These are phyloP conservation scores for Beta lomatogona DNA, from an alignment of 179 eudicot species.

Conservation along the genomic window DNA sequence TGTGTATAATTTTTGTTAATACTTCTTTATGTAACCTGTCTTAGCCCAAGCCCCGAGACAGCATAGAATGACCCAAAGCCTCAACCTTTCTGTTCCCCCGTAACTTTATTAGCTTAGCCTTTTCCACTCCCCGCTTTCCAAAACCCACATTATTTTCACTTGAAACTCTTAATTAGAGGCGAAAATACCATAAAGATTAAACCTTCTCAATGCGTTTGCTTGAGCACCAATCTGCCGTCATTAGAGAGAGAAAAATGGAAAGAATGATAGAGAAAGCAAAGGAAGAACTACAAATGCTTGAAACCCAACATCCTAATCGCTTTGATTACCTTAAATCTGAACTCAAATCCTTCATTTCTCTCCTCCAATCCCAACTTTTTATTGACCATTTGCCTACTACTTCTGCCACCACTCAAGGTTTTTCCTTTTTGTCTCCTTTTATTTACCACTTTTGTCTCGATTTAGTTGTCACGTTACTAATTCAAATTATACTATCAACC, in stretches of 20 bases:
- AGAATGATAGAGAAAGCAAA: conserved; percentile 46
- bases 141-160: neutral
- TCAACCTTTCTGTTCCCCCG: neutral
- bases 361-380: conserved; percentile 21
- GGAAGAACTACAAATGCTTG: conserved; percentile 46
- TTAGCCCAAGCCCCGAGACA: neutral
- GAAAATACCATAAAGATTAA: too few relatives aligned
- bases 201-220: neutral
- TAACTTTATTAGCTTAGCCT: neutral
- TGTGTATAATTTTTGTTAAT: neutral
- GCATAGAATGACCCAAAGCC: conserved; percentile 21
- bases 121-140: neutral
- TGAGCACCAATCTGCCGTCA: neutral
- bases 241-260: conserved; percentile 13
- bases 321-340: conserved; percentile 54
- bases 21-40: neutral
- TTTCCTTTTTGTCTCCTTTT: neutral
- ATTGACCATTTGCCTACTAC: conserved; percentile 26
- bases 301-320: conserved; percentile 51
- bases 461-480: neutral
- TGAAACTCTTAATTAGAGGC: too few relatives aligned
- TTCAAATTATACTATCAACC: neutral
- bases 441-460: neutral
- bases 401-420: conserved; percentile 62
- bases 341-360: conserved; percentile 60